A percentile compares a stretch with the other conserved stretches of the same genome.
phyloP scores from a whole-genome alignment of 2,329 filamentous ascomycete species.

The Aspergillus sp. region DNA sequence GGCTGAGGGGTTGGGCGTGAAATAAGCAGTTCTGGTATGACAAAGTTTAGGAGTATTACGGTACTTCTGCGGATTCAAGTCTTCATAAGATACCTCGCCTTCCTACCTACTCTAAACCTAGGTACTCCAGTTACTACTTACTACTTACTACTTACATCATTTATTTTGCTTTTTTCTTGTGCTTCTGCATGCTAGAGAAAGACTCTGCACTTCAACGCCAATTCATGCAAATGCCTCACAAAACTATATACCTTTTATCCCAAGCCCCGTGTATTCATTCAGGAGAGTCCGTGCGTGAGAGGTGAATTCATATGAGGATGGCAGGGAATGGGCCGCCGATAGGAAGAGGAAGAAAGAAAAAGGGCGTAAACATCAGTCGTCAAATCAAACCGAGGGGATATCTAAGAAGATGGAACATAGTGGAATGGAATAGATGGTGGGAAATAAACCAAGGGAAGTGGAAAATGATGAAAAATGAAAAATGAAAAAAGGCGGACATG shows the following conservation, averaged over 20 bases:
- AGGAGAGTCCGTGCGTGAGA: slow-evolving; percentile 4
- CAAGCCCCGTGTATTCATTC: slow-evolving; percentile 7
- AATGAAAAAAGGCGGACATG: slow-evolving; percentile 6
- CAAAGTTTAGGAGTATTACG: no score
- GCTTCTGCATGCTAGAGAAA: background rate
- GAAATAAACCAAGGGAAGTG: slow-evolving; percentile 10
- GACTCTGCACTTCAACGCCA: slow-evolving; percentile 8
- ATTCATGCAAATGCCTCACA: slow-evolving; percentile 15
- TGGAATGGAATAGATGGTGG: slow-evolving; percentile 5
- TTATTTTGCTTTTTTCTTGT: background rate
- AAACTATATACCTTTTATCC: slow-evolving; percentile 24
- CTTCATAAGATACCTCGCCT: background rate
- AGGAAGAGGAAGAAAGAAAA: background rate
- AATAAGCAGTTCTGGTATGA: no score
- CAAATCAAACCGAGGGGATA: slow-evolving; percentile 29
- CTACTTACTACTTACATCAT: background rate
- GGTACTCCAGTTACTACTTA: background rate
- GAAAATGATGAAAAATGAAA: slow-evolving; percentile 1
- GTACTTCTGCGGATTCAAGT: no score
- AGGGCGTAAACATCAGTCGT: slow-evolving; percentile 24
- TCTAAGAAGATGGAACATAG: slow-evolving; percentile 21
- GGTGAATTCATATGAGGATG: background rate
- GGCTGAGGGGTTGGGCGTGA: no score
- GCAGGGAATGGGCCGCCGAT: background rate
- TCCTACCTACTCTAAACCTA: background rate